These are phyloP conservation scores for Penicillium rolfsii DNA, from an alignment of 2,329 filamentous ascomycete genomes.

Conservation along the genomic window DNA sequence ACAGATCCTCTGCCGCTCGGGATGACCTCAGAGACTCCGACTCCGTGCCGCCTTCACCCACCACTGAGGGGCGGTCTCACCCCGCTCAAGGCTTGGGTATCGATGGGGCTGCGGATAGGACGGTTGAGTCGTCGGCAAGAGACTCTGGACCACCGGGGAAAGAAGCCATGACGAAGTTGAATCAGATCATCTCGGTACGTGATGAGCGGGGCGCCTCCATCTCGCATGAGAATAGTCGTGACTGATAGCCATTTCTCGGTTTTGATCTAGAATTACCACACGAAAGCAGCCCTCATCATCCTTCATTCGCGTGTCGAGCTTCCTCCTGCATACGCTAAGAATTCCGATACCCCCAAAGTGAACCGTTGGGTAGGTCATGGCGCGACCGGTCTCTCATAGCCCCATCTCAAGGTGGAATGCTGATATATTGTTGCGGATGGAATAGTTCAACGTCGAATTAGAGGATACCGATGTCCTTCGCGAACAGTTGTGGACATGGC, in stretches of 20 bases:
- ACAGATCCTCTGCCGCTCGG: slow-evolving; percentile 71
- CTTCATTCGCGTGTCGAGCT: slow-evolving; percentile 78
- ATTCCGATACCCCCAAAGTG: slow-evolving; percentile 64
- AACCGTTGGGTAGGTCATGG: slow-evolving; percentile 79
- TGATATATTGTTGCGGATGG: slow-evolving; percentile 5
- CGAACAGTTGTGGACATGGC: slow-evolving; percentile 82
- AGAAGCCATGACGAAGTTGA: slow-evolving; percentile 77
- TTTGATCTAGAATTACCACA: slow-evolving; percentile 76
- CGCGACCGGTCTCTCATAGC: background rate
- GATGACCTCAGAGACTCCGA: slow-evolving; percentile 74
- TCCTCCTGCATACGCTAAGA: slow-evolving; percentile 59
- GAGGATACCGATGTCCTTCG: slow-evolving; percentile 88
- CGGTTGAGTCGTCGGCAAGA: slow-evolving; percentile 28
- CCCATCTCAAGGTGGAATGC: background rate
- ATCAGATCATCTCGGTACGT: slow-evolving; percentile 87
- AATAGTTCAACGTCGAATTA: slow-evolving; percentile 92
- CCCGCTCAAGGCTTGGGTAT: slow-evolving; percentile 56
- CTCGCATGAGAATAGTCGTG: background rate
- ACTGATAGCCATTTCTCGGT: slow-evolving; percentile 21
- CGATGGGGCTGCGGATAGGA: slow-evolving; percentile 51
- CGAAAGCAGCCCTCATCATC: slow-evolving; percentile 82
- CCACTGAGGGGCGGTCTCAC: slow-evolving; percentile 55
- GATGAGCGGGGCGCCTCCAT: background rate
- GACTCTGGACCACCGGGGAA: slow-evolving; percentile 57
- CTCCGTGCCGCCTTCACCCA: slow-evolving; percentile 57